Evolutionary conservation across 495 filamentous ascomycete genomes (phyloP).

Genomic region (Talaromyces ruber): DNA sequence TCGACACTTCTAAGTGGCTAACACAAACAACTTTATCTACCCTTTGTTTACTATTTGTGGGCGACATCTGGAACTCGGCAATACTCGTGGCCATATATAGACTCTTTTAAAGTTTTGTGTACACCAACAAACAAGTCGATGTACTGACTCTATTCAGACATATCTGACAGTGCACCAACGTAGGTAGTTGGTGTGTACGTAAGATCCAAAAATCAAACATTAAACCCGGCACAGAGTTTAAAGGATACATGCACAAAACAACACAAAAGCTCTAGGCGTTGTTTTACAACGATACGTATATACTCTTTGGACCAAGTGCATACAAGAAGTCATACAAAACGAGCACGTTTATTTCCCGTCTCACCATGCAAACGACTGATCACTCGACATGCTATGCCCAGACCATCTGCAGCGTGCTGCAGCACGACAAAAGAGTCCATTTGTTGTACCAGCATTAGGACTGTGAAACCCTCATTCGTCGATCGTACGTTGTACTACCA

Average conservation of each 20-base stretch:
- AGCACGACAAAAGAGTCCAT: neutral
- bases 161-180: no score
- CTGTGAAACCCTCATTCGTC: neutral
- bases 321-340: neutral
- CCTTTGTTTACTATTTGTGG: no score
- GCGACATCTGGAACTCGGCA: no score
- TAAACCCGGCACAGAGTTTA: neutral
- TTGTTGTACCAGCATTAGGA: neutral
- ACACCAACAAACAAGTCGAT: neutral
- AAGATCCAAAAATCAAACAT: neutral
- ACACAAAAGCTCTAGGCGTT: no score
- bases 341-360: neutral
- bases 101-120: neutral
- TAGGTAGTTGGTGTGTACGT: no score
- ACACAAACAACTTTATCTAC: no score
- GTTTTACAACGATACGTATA: neutral
- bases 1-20: no score
- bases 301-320: neutral
- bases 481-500: neutral
- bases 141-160: neutral
- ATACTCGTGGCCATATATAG: neutral
- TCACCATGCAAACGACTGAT: neutral
- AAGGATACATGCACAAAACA: neutral
- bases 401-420: neutral
- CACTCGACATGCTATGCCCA: neutral